Conservation (phyloP, 2,329 filamentous ascomycete genomes). For the Phaeomoniella chlamydospora region DNA sequence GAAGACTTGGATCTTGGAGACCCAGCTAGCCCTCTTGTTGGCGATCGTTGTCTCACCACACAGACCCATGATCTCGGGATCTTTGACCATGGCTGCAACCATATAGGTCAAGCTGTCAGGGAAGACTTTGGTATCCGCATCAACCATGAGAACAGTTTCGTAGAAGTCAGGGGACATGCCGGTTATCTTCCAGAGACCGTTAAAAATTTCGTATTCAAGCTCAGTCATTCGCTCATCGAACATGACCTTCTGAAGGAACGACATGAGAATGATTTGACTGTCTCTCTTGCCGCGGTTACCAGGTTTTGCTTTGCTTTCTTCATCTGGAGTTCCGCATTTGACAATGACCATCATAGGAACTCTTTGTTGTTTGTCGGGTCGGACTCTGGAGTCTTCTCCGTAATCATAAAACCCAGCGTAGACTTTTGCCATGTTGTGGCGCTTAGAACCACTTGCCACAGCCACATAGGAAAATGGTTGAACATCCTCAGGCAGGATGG, state of each 20-base stretch:
- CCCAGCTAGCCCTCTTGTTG: constrained; percentile 91
- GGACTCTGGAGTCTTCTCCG: constrained; percentile 63
- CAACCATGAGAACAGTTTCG: constrained; percentile 96
- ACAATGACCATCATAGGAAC: constrained; percentile 96
- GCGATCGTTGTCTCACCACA: constrained; percentile 99
- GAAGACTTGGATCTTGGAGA: constrained; percentile 96
- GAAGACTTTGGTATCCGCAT: constrained; percentile 98
- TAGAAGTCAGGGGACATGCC: constrained; percentile 98
- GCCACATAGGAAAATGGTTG: constrained; percentile 90
- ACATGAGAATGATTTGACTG: constrained; percentile 98
- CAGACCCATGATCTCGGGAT: constrained; percentile 97
- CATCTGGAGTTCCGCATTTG: constrained; percentile 88
- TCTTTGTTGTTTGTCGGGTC: constrained; percentile 78
- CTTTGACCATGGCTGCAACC: constrained; percentile 97
- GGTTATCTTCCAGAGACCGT: constrained; percentile 95
- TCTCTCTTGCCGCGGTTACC: constrained; percentile 97
- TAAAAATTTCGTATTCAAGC: constrained; percentile 99
- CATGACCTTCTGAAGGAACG: constrained; percentile 99
- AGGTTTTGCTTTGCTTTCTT: constrained; percentile 67
- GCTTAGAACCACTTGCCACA: constrained; percentile 86
- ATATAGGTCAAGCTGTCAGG: constrained; percentile 97
- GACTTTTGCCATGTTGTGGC: constrained; percentile 99
- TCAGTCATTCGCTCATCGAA: constrained; percentile 99
- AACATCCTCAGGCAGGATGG: constrained; percentile 66
- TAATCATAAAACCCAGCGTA: constrained; percentile 99